Conservation (phyloP, 2,329 filamentous ascomycete genomes). For the Alternaria alternata region DNA sequence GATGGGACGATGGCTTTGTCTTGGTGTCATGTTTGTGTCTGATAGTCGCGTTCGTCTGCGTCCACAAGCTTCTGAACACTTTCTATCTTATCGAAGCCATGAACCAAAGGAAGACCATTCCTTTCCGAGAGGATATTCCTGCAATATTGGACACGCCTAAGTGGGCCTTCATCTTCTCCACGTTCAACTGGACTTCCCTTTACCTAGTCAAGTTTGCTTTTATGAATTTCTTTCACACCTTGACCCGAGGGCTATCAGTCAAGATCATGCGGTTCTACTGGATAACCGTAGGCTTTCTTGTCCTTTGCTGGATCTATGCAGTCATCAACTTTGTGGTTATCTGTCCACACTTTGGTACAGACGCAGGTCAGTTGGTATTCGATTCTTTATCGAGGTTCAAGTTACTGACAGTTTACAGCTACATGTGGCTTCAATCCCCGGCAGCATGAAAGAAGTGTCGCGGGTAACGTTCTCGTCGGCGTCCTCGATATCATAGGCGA, state of each 20-base stretch:
- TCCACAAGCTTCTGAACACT: conserved; percentile 8
- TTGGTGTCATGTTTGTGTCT: not conserved
- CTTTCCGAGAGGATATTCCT: conserved; percentile 10
- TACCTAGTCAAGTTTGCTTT: conserved; percentile 15
- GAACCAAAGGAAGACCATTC: conserved; percentile 6
- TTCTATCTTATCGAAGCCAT: conserved; percentile 14
- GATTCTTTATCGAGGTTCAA: not conserved
- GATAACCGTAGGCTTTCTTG: not conserved
- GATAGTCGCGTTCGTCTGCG: not conserved
- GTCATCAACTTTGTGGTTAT: conserved; percentile 2
- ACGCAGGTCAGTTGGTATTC: conserved; percentile 2
- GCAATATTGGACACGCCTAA: conserved; percentile 7
- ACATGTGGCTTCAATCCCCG: conserved; percentile 4
- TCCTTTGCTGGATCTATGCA: not conserved
- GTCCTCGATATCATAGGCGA: conserved; percentile 10
- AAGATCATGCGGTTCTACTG: conserved; percentile 1
- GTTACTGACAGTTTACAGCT: not conserved
- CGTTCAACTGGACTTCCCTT: conserved; percentile 7
- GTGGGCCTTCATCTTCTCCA: conserved; percentile 8
- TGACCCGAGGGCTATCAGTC: not conserved
- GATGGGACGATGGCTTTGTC: conserved; percentile 7
- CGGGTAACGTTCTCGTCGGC: not conserved
- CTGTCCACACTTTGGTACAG: conserved; percentile 8
- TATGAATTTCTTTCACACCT: conserved; percentile 7
- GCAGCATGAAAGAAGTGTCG: conserved; percentile 4